A percentile compares a stretch with the other conserved stretches of the same genome.
phyloP scores from a whole-genome alignment of 2,329 filamentous ascomycete species.

The Leptosphaerulina australis region DNA sequence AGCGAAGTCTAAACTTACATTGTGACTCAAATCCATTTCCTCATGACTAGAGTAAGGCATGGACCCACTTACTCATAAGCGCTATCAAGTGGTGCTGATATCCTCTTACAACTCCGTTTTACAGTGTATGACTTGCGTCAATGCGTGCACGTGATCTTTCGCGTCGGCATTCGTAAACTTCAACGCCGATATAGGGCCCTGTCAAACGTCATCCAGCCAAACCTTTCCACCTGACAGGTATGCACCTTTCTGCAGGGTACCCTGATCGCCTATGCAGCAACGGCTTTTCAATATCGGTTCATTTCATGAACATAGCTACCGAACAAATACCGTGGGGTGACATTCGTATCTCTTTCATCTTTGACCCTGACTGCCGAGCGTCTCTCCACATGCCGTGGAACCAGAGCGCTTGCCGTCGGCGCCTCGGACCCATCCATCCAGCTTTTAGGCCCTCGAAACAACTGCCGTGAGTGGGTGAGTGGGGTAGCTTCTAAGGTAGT shows the following conservation, averaged over 20 bases:
- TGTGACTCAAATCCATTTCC: too few species aligned
- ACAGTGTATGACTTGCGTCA: too few species aligned
- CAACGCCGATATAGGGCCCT: slow-evolving; percentile 19
- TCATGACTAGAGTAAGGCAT: too few species aligned
- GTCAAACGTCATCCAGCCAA: slow-evolving; percentile 28
- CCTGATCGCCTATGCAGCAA: slow-evolving; percentile 9
- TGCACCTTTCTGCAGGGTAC: slow-evolving; percentile 5
- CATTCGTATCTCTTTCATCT: neutral
- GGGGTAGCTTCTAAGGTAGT: slow-evolving; percentile 33
- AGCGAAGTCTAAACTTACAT: too few species aligned
- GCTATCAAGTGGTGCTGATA: too few species aligned
- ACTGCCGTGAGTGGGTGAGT: slow-evolving; percentile 43
- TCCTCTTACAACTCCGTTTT: too few species aligned
- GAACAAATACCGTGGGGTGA: neutral
- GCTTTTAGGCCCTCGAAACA: slow-evolving; percentile 23
- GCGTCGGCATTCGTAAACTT: neutral
- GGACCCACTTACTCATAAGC: too few species aligned
- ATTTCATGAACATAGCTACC: too few species aligned
- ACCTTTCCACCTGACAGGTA: too few species aligned
- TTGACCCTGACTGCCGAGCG: neutral
- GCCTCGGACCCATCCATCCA: slow-evolving; percentile 2
- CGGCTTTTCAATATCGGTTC: too few species aligned
- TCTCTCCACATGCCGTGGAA: slow-evolving; percentile 10
- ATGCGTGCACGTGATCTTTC: neutral
- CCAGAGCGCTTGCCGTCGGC: slow-evolving; percentile 4